A percentile compares a stretch with the other conserved stretches of the same genome.
Conservation (phyloP, 1,284 basidiomycete species). For the Erythrobasidium hasegawianum region DNA sequence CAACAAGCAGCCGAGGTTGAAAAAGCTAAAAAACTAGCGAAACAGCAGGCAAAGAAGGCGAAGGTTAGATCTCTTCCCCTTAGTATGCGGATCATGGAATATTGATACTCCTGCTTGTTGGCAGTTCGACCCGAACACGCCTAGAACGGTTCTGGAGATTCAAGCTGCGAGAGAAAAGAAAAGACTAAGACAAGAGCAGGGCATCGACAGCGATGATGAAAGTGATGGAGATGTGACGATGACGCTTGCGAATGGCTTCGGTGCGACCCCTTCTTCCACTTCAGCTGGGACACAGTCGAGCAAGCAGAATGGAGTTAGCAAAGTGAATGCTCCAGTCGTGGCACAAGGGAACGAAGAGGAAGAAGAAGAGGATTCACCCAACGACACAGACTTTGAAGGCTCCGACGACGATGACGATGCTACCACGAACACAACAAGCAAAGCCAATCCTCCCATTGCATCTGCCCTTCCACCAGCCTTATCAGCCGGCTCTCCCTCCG, state of each 20-base stretch:
- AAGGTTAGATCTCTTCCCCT: constrained; percentile 65
- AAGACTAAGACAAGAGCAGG: constrained; percentile 57
- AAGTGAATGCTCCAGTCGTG: constrained; percentile 39
- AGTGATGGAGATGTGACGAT: constrained; percentile 46
- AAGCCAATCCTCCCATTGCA: constrained; percentile 18
- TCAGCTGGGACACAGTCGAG: constrained; percentile 48
- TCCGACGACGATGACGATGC: constrained; percentile 43
- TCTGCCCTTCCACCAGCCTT: constrained; percentile 40
- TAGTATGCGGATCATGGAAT: too few relatives aligned
- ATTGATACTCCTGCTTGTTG: too few relatives aligned
- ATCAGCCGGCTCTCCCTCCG: neutral
- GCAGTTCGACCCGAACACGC: constrained; percentile 83
- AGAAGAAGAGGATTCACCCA: constrained; percentile 43
- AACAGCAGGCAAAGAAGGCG: constrained; percentile 74
- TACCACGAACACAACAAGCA: constrained; percentile 37
- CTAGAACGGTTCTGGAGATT: constrained; percentile 73
- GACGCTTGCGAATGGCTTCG: neutral
- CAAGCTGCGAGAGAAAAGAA: constrained; percentile 53
- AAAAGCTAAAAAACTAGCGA: constrained; percentile 52
- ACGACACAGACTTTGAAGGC: constrained; percentile 47
- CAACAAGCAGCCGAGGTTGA: constrained; percentile 62
- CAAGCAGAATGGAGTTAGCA: constrained; percentile 35
- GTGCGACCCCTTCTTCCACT: constrained; percentile 41
- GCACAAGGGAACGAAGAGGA: constrained; percentile 50
- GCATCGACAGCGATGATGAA: constrained; percentile 54